A percentile compares a stretch with the other conserved stretches of the same genome.
Evolutionary conservation across 164 flowering plant genomes (phyloP).

Genomic region (Amborella trichopoda): DNA sequence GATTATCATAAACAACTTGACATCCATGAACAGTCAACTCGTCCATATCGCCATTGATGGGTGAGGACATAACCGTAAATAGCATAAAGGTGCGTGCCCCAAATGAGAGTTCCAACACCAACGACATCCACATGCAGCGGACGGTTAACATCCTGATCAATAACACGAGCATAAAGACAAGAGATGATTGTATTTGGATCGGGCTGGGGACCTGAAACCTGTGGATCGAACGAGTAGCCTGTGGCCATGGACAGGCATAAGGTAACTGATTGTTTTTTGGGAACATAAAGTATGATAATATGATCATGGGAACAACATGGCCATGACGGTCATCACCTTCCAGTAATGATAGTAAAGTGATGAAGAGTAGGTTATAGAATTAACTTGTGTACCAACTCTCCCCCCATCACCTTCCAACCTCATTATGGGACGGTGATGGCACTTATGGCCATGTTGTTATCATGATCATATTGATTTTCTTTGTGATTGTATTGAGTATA

Average conservation of each 20-base stretch:
- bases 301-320: no score
- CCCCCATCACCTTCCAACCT: no score
- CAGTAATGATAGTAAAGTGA: no score
- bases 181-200: constrained; percentile 20
- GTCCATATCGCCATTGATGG: constrained; percentile 14
- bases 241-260: constrained; percentile 25
- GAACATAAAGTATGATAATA: no score
- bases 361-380: no score
- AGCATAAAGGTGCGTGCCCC: constrained; percentile 17
- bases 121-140: constrained; percentile 21
- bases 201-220: constrained; percentile 19
- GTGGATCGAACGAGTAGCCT: constrained; percentile 9
- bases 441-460: no score
- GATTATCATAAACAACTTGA: constrained; percentile 12
- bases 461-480: no score
- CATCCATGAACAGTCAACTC: constrained; percentile 19
- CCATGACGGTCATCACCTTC: no score
- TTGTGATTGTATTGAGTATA: no score
- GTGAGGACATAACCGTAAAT: constrained; percentile 11
- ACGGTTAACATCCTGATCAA: constrained; percentile 18
- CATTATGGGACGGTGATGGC: no score
- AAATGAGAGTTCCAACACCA: constrained; percentile 25
- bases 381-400: no score
- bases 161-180: constrained; percentile 6
- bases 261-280: no score